phyloP scores from a whole-genome alignment of 2,329 filamentous ascomycete genomes.

The Aureobasidium sp. region DNA sequence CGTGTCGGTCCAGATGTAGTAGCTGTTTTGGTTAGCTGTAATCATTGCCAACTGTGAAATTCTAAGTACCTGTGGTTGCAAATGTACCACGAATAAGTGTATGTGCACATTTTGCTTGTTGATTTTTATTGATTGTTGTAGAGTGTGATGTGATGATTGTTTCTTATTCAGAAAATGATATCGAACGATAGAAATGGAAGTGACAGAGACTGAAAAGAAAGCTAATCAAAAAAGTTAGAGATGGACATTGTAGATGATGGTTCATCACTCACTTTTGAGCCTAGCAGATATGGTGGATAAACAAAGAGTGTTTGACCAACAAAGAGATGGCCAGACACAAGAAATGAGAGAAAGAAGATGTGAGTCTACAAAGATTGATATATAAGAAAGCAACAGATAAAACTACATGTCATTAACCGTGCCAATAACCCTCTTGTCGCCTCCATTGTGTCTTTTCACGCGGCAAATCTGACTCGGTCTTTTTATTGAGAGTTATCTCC shows the following conservation, averaged over 20 bases:
- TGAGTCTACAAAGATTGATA: neutral
- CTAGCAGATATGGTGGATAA: neutral
- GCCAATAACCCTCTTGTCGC: neutral
- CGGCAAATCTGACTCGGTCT: neutral
- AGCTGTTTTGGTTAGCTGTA: slow-evolving; percentile 24
- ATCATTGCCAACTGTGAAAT: too few relatives aligned
- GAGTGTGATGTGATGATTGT: neutral
- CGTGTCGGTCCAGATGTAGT: slow-evolving; percentile 41
- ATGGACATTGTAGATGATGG: neutral
- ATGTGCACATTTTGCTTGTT: slow-evolving; percentile 36
- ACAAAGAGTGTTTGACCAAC: neutral
- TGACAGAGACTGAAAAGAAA: too few relatives aligned
- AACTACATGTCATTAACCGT: too few relatives aligned
- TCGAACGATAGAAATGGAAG: neutral
- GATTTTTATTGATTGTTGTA: neutral
- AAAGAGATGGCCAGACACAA: neutral
- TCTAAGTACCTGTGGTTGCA: slow-evolving; percentile 32
- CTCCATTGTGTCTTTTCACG: neutral
- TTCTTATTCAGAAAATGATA: neutral
- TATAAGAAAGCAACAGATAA: neutral
- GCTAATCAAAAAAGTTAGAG: neutral
- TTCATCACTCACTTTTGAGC: neutral
- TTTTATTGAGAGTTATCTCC: too few relatives aligned
- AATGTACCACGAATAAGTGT: slow-evolving; percentile 42
- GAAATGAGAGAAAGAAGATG: neutral